Evolutionary conservation across 2,329 filamentous ascomycete species (phyloP), one percentile per base, ranked within the genome.

Genomic region (Cercospora sesami): DNA sequence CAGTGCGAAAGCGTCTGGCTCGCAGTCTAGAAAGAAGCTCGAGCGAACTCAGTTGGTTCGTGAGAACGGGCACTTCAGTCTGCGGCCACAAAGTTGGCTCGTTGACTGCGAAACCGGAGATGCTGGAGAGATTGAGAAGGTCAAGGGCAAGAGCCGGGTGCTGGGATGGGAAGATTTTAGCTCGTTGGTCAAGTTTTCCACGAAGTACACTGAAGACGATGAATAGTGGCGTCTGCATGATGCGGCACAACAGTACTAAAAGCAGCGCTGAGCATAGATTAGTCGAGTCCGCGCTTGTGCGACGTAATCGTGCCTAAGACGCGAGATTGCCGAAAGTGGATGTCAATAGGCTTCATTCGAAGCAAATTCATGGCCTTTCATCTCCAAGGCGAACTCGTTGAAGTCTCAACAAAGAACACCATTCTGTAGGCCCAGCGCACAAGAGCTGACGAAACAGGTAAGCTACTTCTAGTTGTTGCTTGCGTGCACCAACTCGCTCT

Each of bases 151-250:
- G 67, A 72, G 60, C 21, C 67, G 77, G 5, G 73, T 79, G 2
- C 21, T 66, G 21, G 78, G 77, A 0, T 78, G 73, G 68, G 75
- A 76, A 60, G 76, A 79, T 60, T 79, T 75, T 66, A 74, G 69
- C 53, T 76, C 74, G 5, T 51, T 78, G 60, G 69, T 79, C 18
- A 78, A 78, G 68, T 79, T 79, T 69, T 75, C 74, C 4, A 69
- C 70, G 30, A 70, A 67, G 4, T 79, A 73, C 61, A 73, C 73
- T 7, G 75, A 78, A 39, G 75, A 77, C 39, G 77, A 78, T 63
- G 75, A 74, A 12, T 74, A 55, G 63, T 48, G 26, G 45, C 45
- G 6, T 3, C 21, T 16, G 10, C 5, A n/a, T 23, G 12, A 14
- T 53, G 48, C 26, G 21, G 48, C 8, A 53, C 2, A n/a, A 16